A percentile compares a stretch with the other conserved stretches of the same genome.
phyloP scores from a whole-genome alignment of 768 basidiomycete genomes.

The Suillus sp. region DNA sequence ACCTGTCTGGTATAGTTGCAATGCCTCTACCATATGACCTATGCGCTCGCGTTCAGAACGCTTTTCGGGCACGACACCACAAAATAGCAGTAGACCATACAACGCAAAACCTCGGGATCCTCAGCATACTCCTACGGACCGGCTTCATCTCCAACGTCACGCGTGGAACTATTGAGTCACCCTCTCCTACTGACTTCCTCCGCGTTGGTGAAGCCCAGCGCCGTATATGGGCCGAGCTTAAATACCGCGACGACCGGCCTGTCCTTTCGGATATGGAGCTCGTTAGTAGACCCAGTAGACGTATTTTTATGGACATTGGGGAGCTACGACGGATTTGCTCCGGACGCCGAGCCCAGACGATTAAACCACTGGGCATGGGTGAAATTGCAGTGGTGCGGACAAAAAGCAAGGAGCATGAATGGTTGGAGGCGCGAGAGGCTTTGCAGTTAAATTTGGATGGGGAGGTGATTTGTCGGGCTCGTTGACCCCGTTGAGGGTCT shows the following conservation, averaged over 20 bases:
- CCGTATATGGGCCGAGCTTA: conserved; percentile 92
- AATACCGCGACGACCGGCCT: conserved; percentile 89
- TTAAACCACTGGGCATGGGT: conserved; percentile 86
- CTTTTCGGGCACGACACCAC: conserved; percentile 84
- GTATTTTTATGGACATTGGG: conserved; percentile 69
- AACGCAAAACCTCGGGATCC: conserved; percentile 88
- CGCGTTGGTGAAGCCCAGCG: conserved; percentile 61
- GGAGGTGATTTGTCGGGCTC: conserved; percentile 85
- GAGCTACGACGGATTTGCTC: conserved; percentile 82
- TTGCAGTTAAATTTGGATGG: conserved; percentile 74
- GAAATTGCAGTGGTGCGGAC: conserved; percentile 89
- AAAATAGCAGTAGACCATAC: conserved; percentile 78
- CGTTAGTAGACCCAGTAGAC: conserved; percentile 81
- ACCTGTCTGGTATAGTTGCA: not conserved
- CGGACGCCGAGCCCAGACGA: conserved; percentile 77
- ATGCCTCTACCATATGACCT: conserved; percentile 80
- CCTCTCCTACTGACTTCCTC: conserved; percentile 67
- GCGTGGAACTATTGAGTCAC: conserved; percentile 67
- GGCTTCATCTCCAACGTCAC: conserved; percentile 87
- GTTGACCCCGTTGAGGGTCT: conserved; percentile 31
- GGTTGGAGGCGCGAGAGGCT: conserved; percentile 94
- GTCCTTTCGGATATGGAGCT: conserved; percentile 80
- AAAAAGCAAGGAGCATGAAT: conserved; percentile 69
- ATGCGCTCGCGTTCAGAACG: conserved; percentile 89
- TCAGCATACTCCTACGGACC: conserved; percentile 87